Evolutionary conservation across 75 land plant genomes (phyloP), one percentile per base, ranked within the genome.

Genomic region (Picea sitchensis): DNA sequence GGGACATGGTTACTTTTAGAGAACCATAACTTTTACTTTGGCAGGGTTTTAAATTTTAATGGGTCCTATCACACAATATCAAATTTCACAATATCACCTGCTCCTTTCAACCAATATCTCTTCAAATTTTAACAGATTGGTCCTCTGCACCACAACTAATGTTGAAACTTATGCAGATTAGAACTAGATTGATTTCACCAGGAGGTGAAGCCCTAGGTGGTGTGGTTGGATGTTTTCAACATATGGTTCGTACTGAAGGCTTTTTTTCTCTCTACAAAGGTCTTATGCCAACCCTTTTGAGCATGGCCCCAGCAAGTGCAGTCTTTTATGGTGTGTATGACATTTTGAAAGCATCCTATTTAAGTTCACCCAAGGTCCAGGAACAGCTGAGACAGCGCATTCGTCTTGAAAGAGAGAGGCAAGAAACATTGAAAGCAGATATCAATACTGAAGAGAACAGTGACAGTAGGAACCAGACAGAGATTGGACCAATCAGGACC

Each of bases 321-420:
- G 89, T 87, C 58, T 89, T 89, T 77, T 89, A 83, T 77, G 90
- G 83, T 12, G 84, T 87, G 15, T 89, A 89, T 72, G 90, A 89
- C 86, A 81, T 89, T 18, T 79, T 89, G n/a, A 89, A 89, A 67
- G 38, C 81, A 32, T 44, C 79, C 30, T 82, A 89, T 82, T 78
- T 87, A 17, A 58, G 71, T 9, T 85, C 86, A 23, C 84, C 84
- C 26, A 64, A 74, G 51, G 83, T 58, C 17, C 77, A 81, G n/a
- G 44, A 60, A 62, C 60, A 65, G 12, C 51, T 60, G 23, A 56
- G 36, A 34, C 38, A 8, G 47, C 61, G 57, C 36, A 76, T 58
- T 54, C n/a, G 23, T 30, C 31, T 17, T 59, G 9, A 76, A 59
- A 76, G 17, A 58, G 34, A 59, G 61, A 76, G 62, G 14, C 17